A percentile compares a stretch with the other conserved stretches of the same genome.
Conservation (phyloP, 2,329 filamentous ascomycete genomes). For the Penicillium psychrosexuale region DNA sequence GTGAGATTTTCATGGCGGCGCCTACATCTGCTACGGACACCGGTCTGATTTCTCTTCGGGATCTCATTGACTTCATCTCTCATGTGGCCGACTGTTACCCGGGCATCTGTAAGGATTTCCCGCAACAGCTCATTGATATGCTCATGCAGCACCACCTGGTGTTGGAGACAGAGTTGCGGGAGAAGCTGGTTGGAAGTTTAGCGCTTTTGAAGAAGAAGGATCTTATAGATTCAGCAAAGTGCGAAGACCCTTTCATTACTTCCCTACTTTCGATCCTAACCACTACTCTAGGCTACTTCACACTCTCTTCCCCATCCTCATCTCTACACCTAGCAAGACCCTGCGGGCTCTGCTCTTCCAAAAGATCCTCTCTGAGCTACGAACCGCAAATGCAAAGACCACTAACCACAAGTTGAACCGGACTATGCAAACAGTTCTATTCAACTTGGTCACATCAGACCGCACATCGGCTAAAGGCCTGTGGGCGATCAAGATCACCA, state of each 20-base stretch:
- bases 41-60: constrained; percentile 78
- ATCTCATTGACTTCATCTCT: constrained; percentile 88
- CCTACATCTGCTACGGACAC: constrained; percentile 74
- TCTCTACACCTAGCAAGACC: constrained; percentile 87
- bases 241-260: constrained; percentile 19
- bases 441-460: constrained; percentile 85
- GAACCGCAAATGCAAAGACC: constrained; percentile 79
- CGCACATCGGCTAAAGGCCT: constrained; percentile 79
- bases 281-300: constrained; percentile 61
- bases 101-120: constrained; percentile 71
- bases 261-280: not conserved
- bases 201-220: constrained; percentile 88
- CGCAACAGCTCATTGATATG: constrained; percentile 76
- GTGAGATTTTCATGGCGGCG: constrained; percentile 84
- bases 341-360: constrained; percentile 78
- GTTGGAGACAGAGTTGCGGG: constrained; percentile 78
- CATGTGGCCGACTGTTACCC: constrained; percentile 95
- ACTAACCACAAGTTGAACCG: constrained; percentile 92
- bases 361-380: constrained; percentile 88
- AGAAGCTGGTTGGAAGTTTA: constrained; percentile 90
- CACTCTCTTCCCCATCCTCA: constrained; percentile 89
- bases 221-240: constrained; percentile 75
- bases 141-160: constrained; percentile 77
- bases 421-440: constrained; percentile 87
- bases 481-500: constrained; percentile 93